Conservation (phyloP, 768 basidiomycete genomes). For the Naematelia encephala region DNA sequence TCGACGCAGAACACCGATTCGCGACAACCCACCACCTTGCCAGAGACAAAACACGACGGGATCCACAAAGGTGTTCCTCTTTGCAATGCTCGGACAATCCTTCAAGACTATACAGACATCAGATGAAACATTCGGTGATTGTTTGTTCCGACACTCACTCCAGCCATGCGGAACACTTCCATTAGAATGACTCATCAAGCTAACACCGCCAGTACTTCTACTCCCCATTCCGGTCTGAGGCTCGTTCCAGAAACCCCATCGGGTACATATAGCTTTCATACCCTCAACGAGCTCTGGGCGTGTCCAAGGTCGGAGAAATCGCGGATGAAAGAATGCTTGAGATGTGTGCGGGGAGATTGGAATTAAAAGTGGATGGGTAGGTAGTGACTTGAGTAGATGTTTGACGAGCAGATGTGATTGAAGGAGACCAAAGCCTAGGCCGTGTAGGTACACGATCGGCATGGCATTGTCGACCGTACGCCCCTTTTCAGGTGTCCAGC, state of each 20-base stretch:
- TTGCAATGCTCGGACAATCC: conserved; percentile 63
- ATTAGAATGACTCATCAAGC: conserved; percentile 83
- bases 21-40: conserved; percentile 71
- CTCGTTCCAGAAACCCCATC: conserved; percentile 63
- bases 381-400: conserved; percentile 51
- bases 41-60: conserved; percentile 80
- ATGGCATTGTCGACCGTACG: conserved; percentile 52
- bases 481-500: conserved; percentile 62
- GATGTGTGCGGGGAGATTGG: conserved; percentile 80
- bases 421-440: conserved; percentile 77
- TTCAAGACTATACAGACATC: conserved; percentile 59
- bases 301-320: conserved; percentile 68
- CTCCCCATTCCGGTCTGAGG: conserved; percentile 8
- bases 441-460: conserved; percentile 81
- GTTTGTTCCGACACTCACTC: conserved; percentile 51
- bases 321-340: conserved; percentile 74
- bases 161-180: conserved; percentile 83
- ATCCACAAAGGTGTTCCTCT: conserved; percentile 83
- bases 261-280: conserved; percentile 60
- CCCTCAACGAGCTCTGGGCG: conserved; percentile 60
- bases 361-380: conserved; percentile 71
- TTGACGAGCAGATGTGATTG: conserved; percentile 59
- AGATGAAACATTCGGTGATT: not conserved
- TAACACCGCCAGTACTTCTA: conserved; percentile 58
- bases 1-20: not conserved